phyloP scores from a whole-genome alignment of 306 rosid genomes.

The Castanopsis chinensis region DNA sequence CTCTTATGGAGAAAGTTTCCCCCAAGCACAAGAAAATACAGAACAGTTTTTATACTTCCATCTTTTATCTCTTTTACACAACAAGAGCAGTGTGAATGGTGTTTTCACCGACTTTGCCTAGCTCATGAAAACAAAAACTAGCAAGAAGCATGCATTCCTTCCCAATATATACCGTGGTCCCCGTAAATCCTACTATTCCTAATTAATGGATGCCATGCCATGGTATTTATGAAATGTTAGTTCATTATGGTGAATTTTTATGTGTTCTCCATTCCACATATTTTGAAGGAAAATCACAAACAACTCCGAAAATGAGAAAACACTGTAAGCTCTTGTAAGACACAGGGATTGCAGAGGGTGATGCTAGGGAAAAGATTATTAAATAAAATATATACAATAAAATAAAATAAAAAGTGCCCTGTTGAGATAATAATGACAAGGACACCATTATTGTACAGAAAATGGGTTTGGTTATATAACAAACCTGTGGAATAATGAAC shows the following conservation, averaged over 20 bases:
- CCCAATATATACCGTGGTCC: background rate
- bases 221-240: background rate
- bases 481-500: conserved; percentile 97
- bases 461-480: conserved; percentile 17
- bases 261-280: background rate
- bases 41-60: background rate
- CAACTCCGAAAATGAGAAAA: background rate
- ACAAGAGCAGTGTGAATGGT: no score
- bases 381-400: no score
- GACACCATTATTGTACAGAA: background rate
- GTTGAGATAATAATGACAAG: background rate
- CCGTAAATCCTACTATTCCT: background rate
- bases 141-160: background rate
- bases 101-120: no score
- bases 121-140: background rate
- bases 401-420: background rate
- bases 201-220: background rate
- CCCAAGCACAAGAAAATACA: background rate
- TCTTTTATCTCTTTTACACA: no score
- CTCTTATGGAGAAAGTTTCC: background rate
- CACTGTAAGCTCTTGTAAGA: background rate
- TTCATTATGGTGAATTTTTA: background rate
- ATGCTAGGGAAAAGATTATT: background rate
- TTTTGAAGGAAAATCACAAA: background rate
- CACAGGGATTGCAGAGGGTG: background rate